Percentiles rank a stretch among this genome's conserved stretches.
These are phyloP conservation scores for Naganishia sp. DNA, from an alignment of 1,284 basidiomycete species.

Conservation along the genomic window DNA sequence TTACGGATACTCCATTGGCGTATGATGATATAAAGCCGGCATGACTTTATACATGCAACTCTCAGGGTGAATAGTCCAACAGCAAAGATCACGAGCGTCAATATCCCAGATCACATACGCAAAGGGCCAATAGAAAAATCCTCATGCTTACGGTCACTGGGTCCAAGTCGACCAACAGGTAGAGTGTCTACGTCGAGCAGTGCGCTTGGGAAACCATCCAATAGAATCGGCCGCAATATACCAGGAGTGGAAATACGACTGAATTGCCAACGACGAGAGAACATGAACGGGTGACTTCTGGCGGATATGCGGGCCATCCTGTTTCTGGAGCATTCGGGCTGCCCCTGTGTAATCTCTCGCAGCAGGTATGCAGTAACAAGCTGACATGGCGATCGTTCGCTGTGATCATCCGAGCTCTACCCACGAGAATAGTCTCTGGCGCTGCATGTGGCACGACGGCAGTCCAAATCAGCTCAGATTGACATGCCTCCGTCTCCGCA, in stretches of 20 bases:
- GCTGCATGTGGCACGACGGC: neutral
- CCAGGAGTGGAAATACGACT: neutral
- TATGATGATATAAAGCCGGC: no score
- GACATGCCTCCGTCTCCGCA: neutral
- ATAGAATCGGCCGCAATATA: conserved; percentile 7
- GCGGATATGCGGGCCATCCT: neutral
- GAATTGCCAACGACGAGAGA: neutral
- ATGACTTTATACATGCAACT: no score
- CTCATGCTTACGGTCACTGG: conserved; percentile 1
- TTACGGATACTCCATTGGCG: no score
- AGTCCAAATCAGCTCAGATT: neutral
- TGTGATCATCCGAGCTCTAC: neutral
- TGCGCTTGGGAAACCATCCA: neutral
- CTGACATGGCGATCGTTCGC: no score
- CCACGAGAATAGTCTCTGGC: neutral
- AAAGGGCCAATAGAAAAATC: neutral
- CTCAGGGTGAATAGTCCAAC: no score
- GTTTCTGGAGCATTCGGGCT: no score
- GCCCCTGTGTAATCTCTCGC: no score
- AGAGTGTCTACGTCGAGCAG: neutral
- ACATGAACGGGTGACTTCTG: neutral
- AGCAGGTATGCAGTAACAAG: no score
- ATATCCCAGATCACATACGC: no score
- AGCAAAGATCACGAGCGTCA: no score
- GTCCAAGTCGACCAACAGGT: neutral